These are phyloP conservation scores for Penicillium flavigenum DNA, from an alignment of 495 filamentous ascomycete species.

Conservation along the genomic window DNA sequence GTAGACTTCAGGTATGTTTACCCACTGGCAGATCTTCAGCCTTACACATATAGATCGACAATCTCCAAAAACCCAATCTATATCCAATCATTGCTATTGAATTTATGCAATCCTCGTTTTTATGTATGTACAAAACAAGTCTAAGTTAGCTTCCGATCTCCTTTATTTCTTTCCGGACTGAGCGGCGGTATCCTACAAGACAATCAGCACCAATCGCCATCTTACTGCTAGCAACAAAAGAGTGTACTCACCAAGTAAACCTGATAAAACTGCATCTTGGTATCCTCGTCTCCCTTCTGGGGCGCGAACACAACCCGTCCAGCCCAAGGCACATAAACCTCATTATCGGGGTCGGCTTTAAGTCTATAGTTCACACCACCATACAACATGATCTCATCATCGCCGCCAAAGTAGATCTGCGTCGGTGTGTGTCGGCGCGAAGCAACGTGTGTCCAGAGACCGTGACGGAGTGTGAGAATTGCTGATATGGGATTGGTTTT, in stretches of 20 bases:
- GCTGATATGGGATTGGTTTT: constrained; percentile 34
- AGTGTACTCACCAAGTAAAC: constrained; percentile 57
- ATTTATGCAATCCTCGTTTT: not conserved
- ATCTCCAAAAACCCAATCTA: not conserved
- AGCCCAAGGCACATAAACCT: constrained; percentile 53
- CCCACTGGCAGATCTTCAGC: not conserved
- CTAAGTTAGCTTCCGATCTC: not conserved
- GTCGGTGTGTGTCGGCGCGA: constrained; percentile 49
- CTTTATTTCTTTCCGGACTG: constrained; percentile 41
- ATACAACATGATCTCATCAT: constrained; percentile 60
- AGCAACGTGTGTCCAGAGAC: constrained; percentile 57
- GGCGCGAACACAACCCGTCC: constrained; percentile 52
- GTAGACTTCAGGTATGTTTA: constrained; percentile 6
- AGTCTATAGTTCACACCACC: constrained; percentile 57
- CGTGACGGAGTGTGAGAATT: constrained; percentile 53
- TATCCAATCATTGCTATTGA: constrained; percentile 2
- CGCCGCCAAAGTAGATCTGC: constrained; percentile 54
- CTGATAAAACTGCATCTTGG: constrained; percentile 64
- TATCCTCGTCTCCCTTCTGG: constrained; percentile 38
- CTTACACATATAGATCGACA: not conserved
- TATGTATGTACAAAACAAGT: not conserved
- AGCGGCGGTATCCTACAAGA: constrained; percentile 36
- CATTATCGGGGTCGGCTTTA: constrained; percentile 47
- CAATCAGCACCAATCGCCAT: constrained; percentile 5
- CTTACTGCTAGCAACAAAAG: constrained; percentile 16